Conservation (phyloP, 805 yeast species). For the Saccharomyces kudriavzevii region DNA sequence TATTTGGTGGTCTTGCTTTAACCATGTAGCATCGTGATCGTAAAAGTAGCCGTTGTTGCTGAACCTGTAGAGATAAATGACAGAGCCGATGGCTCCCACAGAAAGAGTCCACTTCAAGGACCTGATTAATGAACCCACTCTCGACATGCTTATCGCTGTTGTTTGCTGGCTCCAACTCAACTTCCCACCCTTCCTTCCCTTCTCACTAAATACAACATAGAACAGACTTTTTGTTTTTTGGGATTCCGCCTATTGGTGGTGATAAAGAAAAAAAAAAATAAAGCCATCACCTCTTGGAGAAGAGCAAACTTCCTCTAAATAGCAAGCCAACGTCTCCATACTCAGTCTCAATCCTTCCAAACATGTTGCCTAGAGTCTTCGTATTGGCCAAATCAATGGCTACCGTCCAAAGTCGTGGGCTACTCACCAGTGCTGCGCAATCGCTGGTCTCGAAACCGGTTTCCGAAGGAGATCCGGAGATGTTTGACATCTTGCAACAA, state of each 20-base stretch:
- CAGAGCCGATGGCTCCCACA: not conserved
- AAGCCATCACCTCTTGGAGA: not conserved
- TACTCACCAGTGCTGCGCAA: constrained; percentile 11
- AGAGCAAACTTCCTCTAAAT: not conserved
- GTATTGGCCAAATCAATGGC: not conserved
- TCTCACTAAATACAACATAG: not conserved
- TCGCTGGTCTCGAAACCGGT: constrained; percentile 52
- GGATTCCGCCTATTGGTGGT: not conserved
- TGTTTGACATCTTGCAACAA: constrained; percentile 62
- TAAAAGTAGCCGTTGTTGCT: not conserved
- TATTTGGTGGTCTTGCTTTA: not conserved
- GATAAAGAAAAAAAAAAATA: not conserved
- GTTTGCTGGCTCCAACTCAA: not conserved
- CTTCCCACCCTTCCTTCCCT: not conserved
- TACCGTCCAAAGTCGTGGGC: not conserved
- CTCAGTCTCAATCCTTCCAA: not conserved
- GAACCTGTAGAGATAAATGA: not conserved
- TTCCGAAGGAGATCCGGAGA: constrained; percentile 74
- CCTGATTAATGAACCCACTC: not conserved
- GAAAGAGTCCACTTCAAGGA: not conserved
- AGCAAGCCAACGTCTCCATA: not conserved
- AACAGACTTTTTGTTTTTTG: not conserved
- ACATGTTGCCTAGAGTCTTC: not conserved
- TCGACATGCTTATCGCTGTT: not conserved
- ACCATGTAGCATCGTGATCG: not conserved